Conservation (phyloP, 108 stramenopile species). For the Nannochloropsis gaditana region DNA sequence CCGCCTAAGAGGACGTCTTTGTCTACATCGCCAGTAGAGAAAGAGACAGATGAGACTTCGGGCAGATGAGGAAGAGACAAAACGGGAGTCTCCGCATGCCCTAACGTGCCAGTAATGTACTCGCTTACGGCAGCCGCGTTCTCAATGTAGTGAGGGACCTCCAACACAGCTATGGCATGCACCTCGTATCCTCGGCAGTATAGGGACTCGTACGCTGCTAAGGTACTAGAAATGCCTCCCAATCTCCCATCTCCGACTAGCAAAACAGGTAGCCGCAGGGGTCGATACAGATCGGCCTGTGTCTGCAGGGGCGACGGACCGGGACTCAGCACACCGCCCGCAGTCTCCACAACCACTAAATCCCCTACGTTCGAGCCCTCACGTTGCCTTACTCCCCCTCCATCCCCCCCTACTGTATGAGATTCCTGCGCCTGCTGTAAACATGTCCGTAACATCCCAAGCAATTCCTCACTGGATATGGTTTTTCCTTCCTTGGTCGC, state of each 20-base stretch:
- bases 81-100: background rate
- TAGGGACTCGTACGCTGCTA: conserved; percentile 75
- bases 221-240: conserved; percentile 85
- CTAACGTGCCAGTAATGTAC: background rate
- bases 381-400: background rate
- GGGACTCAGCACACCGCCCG: conserved; percentile 56
- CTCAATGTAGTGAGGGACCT: background rate
- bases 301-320: conserved; percentile 63
- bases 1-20: background rate
- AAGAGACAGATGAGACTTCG: conserved; percentile 25
- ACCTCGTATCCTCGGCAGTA: conserved; percentile 73
- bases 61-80: background rate
- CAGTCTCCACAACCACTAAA: conserved; percentile 51
- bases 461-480: conserved; percentile 64
- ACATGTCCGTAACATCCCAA: conserved; percentile 52
- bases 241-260: conserved; percentile 84
- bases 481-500: conserved; percentile 64
- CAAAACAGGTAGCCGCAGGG: conserved; percentile 65
- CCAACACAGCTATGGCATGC: conserved; percentile 34
- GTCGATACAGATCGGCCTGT: conserved; percentile 71
- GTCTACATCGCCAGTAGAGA: background rate
- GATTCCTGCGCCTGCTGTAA: conserved; percentile 23
- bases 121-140: background rate
- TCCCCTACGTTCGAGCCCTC: conserved; percentile 21
- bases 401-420: background rate